Evolutionary conservation across 2,329 filamentous ascomycete genomes (phyloP), one percentile per base, ranked within the genome.

Genomic region (Curvularia eragrostidis): DNA sequence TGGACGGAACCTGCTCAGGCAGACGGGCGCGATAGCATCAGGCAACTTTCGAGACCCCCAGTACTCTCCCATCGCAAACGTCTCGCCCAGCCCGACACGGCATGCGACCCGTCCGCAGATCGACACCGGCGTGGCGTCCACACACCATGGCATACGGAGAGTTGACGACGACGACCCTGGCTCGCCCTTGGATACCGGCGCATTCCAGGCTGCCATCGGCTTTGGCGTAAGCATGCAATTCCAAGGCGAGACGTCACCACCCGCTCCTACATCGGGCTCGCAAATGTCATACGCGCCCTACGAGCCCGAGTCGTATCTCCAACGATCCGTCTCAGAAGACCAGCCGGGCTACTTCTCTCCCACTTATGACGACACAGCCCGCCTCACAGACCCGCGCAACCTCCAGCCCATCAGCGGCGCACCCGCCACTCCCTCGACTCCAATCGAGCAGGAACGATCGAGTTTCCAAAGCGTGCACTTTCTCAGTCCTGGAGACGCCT

Each of bases 341-440:
- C 80, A 82, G n/a, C 80, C 82, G n/a, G 69, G 83, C 55, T 87
- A 85, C 69, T 84, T 84, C 59, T 81, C 85, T 4, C 80, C 82
- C 30, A 48, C 65, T 41, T 82, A 85, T 61, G 81, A 86, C 74
- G 78, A 89, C 80, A 83, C 85, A 71, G 76, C 86, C 72, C 85
- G 82, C 13, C 75, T 88, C 72, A 89, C 87, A 1, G 82, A 87
- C 64, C 72, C 77, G 54, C 80, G 77, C 57, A 81, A 84, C 61
- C 72, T 87, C 42, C 82, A 86, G 61, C 85, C 85, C 42, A 84
- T 87, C 42, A 83, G 81, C 61, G 83, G 84, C n/a, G 83, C 84
- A 18, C 79, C 79, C 18, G 61, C 67, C 19, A 77, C 77, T 42
- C 70, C 79, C 13, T 68, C 77, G 28, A 77, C 41, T 78, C 80